Evolutionary conservation across 345 rosid genomes (phyloP), one percentile per base, ranked within the genome.

Genomic region (Gossypium herbaceum): DNA sequence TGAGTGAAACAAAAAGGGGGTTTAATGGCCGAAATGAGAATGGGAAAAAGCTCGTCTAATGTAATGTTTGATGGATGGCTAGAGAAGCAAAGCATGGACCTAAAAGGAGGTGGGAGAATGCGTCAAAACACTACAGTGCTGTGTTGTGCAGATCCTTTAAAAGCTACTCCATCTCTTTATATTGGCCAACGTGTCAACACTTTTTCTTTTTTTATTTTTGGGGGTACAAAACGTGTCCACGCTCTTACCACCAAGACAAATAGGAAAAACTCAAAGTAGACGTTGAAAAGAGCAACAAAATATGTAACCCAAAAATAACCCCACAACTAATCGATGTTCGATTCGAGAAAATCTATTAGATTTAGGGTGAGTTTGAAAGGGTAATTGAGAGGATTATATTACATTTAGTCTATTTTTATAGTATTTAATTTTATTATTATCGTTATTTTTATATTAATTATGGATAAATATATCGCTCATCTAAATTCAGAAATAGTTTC

Each of bases 381-480:
- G 1, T 3, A 3, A 29, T 29, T 29, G 0, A 3, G 34, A 0
- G 5, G 0, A 3, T 0, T 29, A 1, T 0, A 0, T 0, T 29
- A 27, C 0, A 2, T 29, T 29, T 29, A 29, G 3, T 4, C 0
- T 29, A 29, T 29, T 29, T 29, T 29, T 29, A 29, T 29, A 29
- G 0, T 29, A 29, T 29, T 0, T 29, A 29, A 29, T 29, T 29
- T 29, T 29, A 29, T 29, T 29, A 0, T 3, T 0, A 29, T 0
- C 0, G 0, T 3, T 29, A 29, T 29, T 29, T 3, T 29, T 29
- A 29, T 3, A 29, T 0, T 29, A 29, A 29, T 29, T 0, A 29
- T 0, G 0, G 0, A 29, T 29, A 29, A 3, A 29, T 29, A 0
- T 3, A 29, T 29, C 0, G 4, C 0, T 0, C 0, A 3, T 3